phyloP scores from a whole-genome alignment of 2,329 filamentous ascomycete genomes.

The Hirsutella rhossiliensis region DNA sequence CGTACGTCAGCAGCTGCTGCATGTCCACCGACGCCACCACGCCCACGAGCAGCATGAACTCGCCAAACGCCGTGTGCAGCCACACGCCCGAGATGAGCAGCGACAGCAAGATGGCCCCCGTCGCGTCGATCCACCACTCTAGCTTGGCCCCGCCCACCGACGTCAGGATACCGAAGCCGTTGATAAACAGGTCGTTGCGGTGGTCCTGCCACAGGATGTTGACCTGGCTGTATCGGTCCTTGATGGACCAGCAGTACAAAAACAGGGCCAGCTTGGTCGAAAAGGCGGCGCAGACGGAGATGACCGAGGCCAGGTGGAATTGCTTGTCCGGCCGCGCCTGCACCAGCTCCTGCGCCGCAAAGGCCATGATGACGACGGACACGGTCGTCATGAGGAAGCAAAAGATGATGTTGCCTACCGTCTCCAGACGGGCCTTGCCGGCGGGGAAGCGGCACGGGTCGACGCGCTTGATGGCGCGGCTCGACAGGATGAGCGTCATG shows the following conservation, averaged over 20 bases:
- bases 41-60: slow-evolving; percentile 86
- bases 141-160: slow-evolving; percentile 85
- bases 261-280: slow-evolving; percentile 73
- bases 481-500: slow-evolving; percentile 72
- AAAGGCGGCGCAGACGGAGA: slow-evolving; percentile 79
- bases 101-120: slow-evolving; percentile 78
- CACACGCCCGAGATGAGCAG: slow-evolving; percentile 68
- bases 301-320: slow-evolving; percentile 73
- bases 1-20: slow-evolving; percentile 88
- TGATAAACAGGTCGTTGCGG: slow-evolving; percentile 94
- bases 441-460: slow-evolving; percentile 80
- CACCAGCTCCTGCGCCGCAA: slow-evolving; percentile 62
- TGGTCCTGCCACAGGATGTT: slow-evolving; percentile 94
- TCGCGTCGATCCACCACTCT: slow-evolving; percentile 88
- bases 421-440: slow-evolving; percentile 89
- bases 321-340: slow-evolving; percentile 40
- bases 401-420: slow-evolving; percentile 89
- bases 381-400: slow-evolving; percentile 93
- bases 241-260: slow-evolving; percentile 82
- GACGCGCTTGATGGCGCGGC: slow-evolving; percentile 78
- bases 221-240: slow-evolving; percentile 84
- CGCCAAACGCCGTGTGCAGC: slow-evolving; percentile 72
- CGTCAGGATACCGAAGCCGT: slow-evolving; percentile 83
- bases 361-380: slow-evolving; percentile 83
- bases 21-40: slow-evolving; percentile 75